Evolutionary conservation across 495 filamentous ascomycete species (phyloP).

Genomic region (Aspergillus leporis): DNA sequence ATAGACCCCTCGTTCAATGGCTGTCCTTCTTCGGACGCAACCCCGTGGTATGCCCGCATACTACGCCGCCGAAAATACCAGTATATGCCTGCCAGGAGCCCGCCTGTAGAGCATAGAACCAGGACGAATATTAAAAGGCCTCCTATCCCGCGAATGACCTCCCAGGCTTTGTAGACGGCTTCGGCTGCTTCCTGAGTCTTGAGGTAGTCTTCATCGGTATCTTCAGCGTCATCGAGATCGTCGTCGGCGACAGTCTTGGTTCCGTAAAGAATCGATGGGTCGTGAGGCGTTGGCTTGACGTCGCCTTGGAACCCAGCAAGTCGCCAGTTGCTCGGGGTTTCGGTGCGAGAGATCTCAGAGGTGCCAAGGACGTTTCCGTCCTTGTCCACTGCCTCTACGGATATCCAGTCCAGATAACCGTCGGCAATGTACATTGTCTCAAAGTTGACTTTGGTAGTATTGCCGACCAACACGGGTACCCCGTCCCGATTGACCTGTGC

Average conservation of each 20-base stretch:
- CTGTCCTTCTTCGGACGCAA: constrained; percentile 35
- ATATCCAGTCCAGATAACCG: constrained; percentile 42
- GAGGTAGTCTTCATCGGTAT: constrained; percentile 17
- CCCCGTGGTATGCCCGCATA: constrained; percentile 32
- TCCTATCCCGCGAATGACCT: constrained; percentile 37
- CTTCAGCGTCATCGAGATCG: constrained; percentile 17
- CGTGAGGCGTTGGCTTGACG: constrained; percentile 27
- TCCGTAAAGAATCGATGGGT: constrained; percentile 31
- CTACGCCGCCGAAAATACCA: constrained; percentile 28
- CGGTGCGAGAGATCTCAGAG: constrained; percentile 30
- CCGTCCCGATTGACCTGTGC: constrained; percentile 29
- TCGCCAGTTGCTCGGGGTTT: constrained; percentile 35
- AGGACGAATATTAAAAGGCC: constrained; percentile 37
- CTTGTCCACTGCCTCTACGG: constrained; percentile 37
- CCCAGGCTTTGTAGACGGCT: constrained; percentile 35
- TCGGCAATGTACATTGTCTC: constrained; percentile 47
- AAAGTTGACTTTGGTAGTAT: constrained; percentile 40
- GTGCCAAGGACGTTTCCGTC: constrained; percentile 33
- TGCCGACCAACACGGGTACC: constrained; percentile 32
- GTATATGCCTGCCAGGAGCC: constrained; percentile 27
- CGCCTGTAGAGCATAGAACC: constrained; percentile 27
- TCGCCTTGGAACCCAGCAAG: constrained; percentile 35
- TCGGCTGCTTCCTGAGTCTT: constrained; percentile 36
- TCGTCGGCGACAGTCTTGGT: constrained; percentile 17
- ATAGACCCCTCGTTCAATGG: constrained; percentile 17